Evolutionary conservation across 2,329 filamentous ascomycete genomes (phyloP), one percentile per base, ranked within the genome.

Genomic region (Neonectria sp.): DNA sequence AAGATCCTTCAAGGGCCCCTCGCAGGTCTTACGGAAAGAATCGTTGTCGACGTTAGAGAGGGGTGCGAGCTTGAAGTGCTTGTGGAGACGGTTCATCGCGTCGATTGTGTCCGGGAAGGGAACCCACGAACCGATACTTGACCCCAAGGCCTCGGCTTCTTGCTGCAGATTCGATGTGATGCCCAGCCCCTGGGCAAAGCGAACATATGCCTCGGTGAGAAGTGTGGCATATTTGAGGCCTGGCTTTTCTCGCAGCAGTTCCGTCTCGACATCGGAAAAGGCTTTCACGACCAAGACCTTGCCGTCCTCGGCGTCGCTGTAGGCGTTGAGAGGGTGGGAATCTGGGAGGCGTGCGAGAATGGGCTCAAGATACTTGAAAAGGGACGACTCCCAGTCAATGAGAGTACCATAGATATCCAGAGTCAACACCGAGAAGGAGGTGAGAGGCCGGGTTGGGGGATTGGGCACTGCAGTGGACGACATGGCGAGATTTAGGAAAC

Each of bases 351-450:
- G 79, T 45, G 83, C 74, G 60, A 85, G 79, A 7, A 88, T 75
- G 0, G 87, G 84, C 27, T 79, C 73, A 2, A 94, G 84, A 3
- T 86, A 84, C 3, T 79, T 71, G 58, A 86, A 79, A 63, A 94
- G 86, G 65, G 92, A 92, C n/a, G 82, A 78, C 78, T 94, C 91
- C 92, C 92, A 94, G 83, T 95, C 92, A 67, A 95, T 89, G 4
- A 95, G 86, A 0, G 93, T 95, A 78, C 93, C 92, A 79, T 93
- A 95, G 82, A 92, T 90, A 80, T 95, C 93, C 80, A 95, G 94
- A 74, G 89, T 90, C 56, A 94, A 87, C 66, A 79, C 78, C 11
- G 74, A 75, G 72, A 80, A 83, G 53, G 76, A 74, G 29, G 73
- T 75, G 61, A 77, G 67, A 33, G 69, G 55, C 33, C 69, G 68